Percentiles rank a stretch among this genome's conserved stretches.
Conservation (phyloP, 2,329 filamentous ascomycete genomes). For the Apiospora marii region DNA sequence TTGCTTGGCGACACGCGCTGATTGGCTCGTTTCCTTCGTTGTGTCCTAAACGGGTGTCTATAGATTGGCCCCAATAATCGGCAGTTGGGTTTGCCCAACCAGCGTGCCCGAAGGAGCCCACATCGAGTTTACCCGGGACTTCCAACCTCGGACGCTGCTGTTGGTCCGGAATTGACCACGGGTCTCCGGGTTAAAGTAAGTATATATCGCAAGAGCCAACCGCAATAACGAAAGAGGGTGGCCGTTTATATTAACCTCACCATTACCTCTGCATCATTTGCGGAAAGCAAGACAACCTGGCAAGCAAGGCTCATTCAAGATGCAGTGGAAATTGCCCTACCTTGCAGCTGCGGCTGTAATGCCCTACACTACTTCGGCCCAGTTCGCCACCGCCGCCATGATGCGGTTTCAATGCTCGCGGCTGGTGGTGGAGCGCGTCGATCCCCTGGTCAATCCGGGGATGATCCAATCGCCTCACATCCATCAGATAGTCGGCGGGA, state of each 20-base stretch:
- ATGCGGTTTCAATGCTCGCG: conserved; percentile 48
- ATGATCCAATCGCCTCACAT: conserved; percentile 42
- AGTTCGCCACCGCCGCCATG: conserved; percentile 33
- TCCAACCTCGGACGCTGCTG: neutral
- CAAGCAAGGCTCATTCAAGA: conserved; percentile 30
- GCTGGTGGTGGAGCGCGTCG: conserved; percentile 44
- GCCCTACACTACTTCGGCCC: conserved; percentile 40
- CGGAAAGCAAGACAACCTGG: neutral
- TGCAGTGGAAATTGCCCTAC: conserved; percentile 41
- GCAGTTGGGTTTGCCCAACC: neutral
- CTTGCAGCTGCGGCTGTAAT: conserved; percentile 37
- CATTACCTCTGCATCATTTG: neutral
- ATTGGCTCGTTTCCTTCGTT: neutral
- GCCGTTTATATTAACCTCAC: neutral
- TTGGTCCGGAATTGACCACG: neutral
- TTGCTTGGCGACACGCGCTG: neutral
- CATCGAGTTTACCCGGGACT: neutral
- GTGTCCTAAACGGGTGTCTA: neutral
- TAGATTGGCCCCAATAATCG: neutral
- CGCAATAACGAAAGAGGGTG: neutral
- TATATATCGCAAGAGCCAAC: neutral
- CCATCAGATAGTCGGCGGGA: conserved; percentile 43
- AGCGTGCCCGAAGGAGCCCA: neutral
- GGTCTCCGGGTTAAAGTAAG: neutral
- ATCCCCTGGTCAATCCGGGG: conserved; percentile 41